Conservation (phyloP, 2,329 filamentous ascomycete species). For the Hyphodiscus sp. region DNA sequence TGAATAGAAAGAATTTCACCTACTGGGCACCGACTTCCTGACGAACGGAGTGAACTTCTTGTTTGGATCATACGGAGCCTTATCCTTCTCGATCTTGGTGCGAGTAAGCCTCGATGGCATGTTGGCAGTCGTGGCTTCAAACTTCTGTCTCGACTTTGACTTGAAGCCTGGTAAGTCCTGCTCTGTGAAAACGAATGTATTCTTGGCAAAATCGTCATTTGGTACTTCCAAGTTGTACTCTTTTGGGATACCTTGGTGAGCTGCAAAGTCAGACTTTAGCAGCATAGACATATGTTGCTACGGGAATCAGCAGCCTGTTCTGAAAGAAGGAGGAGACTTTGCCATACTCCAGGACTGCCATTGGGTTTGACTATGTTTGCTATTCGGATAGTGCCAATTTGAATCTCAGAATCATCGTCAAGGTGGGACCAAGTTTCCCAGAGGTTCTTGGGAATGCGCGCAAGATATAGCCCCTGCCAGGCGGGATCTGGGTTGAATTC, state of each 20-base stretch:
- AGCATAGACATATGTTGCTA: slow-evolving; percentile 56
- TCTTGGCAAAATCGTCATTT: slow-evolving; percentile 56
- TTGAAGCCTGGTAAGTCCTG: slow-evolving; percentile 80
- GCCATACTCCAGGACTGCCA: slow-evolving; percentile 38
- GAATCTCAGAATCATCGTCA: slow-evolving; percentile 74
- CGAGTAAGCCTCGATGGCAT: slow-evolving; percentile 49
- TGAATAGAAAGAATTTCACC: slow-evolving; percentile 15
- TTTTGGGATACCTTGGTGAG: slow-evolving; percentile 72
- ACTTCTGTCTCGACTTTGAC: slow-evolving; percentile 47
- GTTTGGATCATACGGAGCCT: slow-evolving; percentile 37
- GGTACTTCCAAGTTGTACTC: slow-evolving; percentile 78
- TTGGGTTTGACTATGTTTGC: slow-evolving; percentile 47
- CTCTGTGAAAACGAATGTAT: slow-evolving; percentile 90
- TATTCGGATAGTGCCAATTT: slow-evolving; percentile 62
- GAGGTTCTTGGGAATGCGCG: slow-evolving; percentile 71
- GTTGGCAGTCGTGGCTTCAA: slow-evolving; percentile 50
- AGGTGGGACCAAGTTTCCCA: slow-evolving; percentile 74
- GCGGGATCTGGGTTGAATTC: slow-evolving; percentile 42
- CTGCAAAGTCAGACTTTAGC: slow-evolving; percentile 54
- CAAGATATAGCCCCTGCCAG: slow-evolving; percentile 55
- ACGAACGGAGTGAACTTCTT: slow-evolving; percentile 57
- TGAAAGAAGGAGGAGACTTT: slow-evolving; percentile 1
- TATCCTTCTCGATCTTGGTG: slow-evolving; percentile 39
- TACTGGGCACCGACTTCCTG: slow-evolving; percentile 69
- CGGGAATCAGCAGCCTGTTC: slow-evolving; percentile 8